These are phyloP conservation scores for Clarireedia monteithiana DNA, from an alignment of 2,329 filamentous ascomycete genomes.

Conservation along the genomic window DNA sequence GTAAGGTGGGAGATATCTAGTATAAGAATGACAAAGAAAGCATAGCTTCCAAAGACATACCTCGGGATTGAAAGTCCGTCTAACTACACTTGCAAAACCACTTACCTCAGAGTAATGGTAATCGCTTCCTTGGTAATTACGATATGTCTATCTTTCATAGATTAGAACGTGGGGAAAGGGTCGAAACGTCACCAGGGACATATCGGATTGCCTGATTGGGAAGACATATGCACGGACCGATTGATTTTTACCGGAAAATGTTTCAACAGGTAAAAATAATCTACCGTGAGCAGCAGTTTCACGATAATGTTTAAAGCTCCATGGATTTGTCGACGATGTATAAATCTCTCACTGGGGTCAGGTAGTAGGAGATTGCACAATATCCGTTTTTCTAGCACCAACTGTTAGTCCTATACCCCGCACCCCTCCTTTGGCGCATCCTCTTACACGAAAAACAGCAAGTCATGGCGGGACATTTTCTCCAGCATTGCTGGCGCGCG, in stretches of 20 bases:
- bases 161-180: constrained; percentile 7
- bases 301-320: constrained; percentile 33
- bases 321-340: constrained; percentile 47
- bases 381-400: constrained; percentile 37
- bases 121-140: too few species aligned
- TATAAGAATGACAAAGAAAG: too few species aligned
- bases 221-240: background rate
- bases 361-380: constrained; percentile 16
- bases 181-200: background rate
- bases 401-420: constrained; percentile 28
- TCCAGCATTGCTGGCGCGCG: constrained; percentile 50
- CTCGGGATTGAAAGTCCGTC: too few species aligned
- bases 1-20: too few species aligned
- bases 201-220: background rate
- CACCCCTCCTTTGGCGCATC: constrained; percentile 5
- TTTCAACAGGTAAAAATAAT: background rate
- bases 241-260: background rate
- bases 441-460: constrained; percentile 17
- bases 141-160: too few species aligned
- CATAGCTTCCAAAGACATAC: too few species aligned
- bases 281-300: background rate
- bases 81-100: too few species aligned
- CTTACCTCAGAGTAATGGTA: too few species aligned
- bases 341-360: constrained; percentile 28
- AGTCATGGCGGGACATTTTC: constrained; percentile 32